Evolutionary conservation across 805 yeast species (phyloP), one percentile per base, ranked within the genome.

Genomic region (Maudiozyma serrabonitensis): DNA sequence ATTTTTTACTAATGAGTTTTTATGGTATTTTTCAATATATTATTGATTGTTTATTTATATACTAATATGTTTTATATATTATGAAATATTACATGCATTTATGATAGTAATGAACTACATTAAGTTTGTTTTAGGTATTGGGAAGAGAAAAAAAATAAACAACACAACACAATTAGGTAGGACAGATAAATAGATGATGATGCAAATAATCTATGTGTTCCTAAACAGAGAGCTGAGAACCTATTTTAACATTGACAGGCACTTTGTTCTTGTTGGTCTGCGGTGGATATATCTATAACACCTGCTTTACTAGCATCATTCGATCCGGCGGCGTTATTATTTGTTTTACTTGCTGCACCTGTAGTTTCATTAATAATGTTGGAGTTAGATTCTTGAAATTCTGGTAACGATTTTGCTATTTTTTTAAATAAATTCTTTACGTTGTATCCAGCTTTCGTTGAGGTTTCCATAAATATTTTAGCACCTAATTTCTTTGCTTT

Each of bases 381-480:
- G 9, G 54, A 51, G 43, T 59, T 64, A 8, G 59, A 47, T 31
- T 68, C 67, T 56, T 79, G 82, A 61, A 87, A 81, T 49, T 90
- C 97, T 1, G 98, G 98, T 52, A 93, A 75, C 50, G 87, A 80
- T 63, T 85, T 86, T 13, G 98, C 99, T 54, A 91, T 85, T 63
- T 84, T 86, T 62, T 89, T 87, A 71, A 93, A 91, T 54, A 93
- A 71, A 49, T 80, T 78, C 69, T 91, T 91, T 49, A 93, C 96
- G 59, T 93, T 93, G 66, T 90, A 86, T 32, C 96, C 96, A 43
- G 89, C 89, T 69, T 90, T 91, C 11, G 98, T 91, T 52, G 95
- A 84, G 1, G 98, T 91, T 64, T 93, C 99, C 64, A 91, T 82
- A 65, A 84, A 87, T 53, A 85, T 80, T 63, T 81, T 79, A 43